A percentile compares a stretch with the other conserved stretches of the same genome.
Conservation (phyloP, 352 stramenopile species). For the Globisporangium solare region DNA sequence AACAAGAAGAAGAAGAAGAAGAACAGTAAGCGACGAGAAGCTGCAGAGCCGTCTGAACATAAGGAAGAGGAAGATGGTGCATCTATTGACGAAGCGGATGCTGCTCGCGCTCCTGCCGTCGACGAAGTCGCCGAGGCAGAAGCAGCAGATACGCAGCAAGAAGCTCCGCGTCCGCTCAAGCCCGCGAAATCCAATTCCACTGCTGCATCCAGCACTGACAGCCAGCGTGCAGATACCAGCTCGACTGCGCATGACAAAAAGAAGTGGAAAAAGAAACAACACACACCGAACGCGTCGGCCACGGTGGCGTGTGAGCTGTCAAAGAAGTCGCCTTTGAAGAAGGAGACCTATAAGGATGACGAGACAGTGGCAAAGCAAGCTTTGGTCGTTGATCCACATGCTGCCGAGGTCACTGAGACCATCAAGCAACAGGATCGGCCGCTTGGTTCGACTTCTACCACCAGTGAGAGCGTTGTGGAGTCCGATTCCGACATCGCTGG, state of each 20-base stretch:
- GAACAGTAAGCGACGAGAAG: background rate
- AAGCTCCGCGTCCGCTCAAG: too few species aligned
- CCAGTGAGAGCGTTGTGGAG: background rate
- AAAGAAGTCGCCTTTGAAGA: too few species aligned
- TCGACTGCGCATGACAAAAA: background rate
- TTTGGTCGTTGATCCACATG: too few species aligned
- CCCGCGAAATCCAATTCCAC: too few species aligned
- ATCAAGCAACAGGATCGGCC: background rate
- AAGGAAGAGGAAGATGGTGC: background rate
- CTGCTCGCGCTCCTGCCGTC: too few species aligned
- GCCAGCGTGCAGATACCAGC: background rate
- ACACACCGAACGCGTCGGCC: background rate
- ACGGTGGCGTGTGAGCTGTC: background rate
- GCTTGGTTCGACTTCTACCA: too few species aligned
- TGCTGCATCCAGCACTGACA: background rate
- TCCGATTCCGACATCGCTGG: background rate
- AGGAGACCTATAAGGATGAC: too few species aligned
- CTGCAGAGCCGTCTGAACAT: background rate
- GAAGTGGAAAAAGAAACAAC: background rate
- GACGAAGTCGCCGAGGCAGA: too few species aligned
- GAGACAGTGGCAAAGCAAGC: background rate
- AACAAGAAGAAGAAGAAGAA: slow-evolving; percentile 3
- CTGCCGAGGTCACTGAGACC: too few species aligned
- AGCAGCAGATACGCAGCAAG: too few species aligned
- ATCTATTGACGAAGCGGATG: background rate